A percentile compares a stretch with the other conserved stretches of the same genome.
These are phyloP conservation scores for Aspergillus unguis DNA, from an alignment of 2,329 filamentous ascomycete genomes.

Conservation along the genomic window DNA sequence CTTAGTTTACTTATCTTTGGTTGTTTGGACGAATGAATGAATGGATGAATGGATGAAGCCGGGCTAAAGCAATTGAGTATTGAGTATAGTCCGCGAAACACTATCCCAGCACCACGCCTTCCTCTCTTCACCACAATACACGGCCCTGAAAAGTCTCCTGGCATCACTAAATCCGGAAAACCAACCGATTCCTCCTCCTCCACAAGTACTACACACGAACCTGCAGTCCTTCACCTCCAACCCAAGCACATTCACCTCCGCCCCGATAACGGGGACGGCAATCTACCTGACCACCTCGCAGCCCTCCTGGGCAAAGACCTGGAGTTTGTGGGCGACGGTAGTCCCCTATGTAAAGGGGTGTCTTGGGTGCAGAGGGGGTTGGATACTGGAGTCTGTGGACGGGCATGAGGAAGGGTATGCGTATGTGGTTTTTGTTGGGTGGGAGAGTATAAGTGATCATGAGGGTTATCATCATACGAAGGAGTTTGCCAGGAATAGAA, in stretches of 20 bases:
- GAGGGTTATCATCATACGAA: slow-evolving; percentile 35
- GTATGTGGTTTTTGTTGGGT: slow-evolving; percentile 37
- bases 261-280: slow-evolving; percentile 31
- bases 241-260: slow-evolving; percentile 18
- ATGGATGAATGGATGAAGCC: neutral
- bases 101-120: slow-evolving; percentile 23
- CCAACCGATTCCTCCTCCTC: slow-evolving; percentile 15
- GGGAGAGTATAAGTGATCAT: slow-evolving; percentile 33
- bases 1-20: too few relatives aligned
- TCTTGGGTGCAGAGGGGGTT: slow-evolving; percentile 32
- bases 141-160: slow-evolving; percentile 14
- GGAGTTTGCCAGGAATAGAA: slow-evolving; percentile 28
- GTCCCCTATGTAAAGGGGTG: slow-evolving; percentile 29
- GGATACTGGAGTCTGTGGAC: slow-evolving; percentile 31
- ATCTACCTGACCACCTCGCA: slow-evolving; percentile 27
- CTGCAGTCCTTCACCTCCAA: slow-evolving; percentile 26
- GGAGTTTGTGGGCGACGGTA: slow-evolving; percentile 27
- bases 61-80: neutral
- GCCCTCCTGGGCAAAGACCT: slow-evolving; percentile 22
- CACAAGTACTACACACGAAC: slow-evolving; percentile 19
- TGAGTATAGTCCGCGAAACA: slow-evolving; percentile 17
- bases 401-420: slow-evolving; percentile 18
- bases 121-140: slow-evolving; percentile 22
- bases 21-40: too few relatives aligned
- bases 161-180: neutral